These are phyloP conservation scores for Cicer arietinum DNA, from an alignment of 306 rosid genomes.

Conservation along the genomic window DNA sequence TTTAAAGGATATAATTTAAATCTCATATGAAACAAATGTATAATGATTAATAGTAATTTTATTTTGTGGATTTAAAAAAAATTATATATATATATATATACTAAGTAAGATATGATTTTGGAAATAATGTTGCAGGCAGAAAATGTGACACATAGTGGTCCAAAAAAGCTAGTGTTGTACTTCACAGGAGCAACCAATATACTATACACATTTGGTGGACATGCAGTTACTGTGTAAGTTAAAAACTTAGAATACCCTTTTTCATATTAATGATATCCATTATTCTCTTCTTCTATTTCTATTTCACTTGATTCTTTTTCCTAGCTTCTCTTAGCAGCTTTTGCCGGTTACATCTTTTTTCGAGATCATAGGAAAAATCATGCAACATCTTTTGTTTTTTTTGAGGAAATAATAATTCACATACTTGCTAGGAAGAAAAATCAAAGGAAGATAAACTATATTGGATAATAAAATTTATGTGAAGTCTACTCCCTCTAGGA, in stretches of 20 bases:
- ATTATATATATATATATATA: not conserved
- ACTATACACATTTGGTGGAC: slow-evolving; percentile 98
- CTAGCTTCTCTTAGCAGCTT: slow-evolving; percentile 60
- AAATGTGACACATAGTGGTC: slow-evolving; percentile 77
- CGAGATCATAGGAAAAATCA: slow-evolving; percentile 43
- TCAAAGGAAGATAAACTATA: not conserved
- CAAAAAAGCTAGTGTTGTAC: slow-evolving; percentile 77
- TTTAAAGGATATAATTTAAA: too few relatives aligned
- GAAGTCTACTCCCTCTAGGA: not conserved
- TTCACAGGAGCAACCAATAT: slow-evolving; percentile 99
- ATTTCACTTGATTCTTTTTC: slow-evolving; percentile 29
- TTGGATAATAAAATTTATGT: slow-evolving; percentile 33
- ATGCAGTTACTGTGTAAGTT: slow-evolving; percentile 94
- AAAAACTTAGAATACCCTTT: not conserved
- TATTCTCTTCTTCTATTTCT: not conserved
- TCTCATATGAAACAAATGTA: too few relatives aligned
- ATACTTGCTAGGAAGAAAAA: not conserved
- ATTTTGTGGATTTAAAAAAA: too few relatives aligned
- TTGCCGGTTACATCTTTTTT: slow-evolving; percentile 55
- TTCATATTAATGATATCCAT: not conserved
- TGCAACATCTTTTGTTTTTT: slow-evolving; percentile 45
- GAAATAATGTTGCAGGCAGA: slow-evolving; percentile 52
- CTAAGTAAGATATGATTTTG: not conserved
- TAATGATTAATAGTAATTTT: too few relatives aligned
- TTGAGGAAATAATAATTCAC: slow-evolving; percentile 34